Base-by-base conservation (phyloP, 176 grass and related monocot species). In the Eragrostis nindensis region DNA sequence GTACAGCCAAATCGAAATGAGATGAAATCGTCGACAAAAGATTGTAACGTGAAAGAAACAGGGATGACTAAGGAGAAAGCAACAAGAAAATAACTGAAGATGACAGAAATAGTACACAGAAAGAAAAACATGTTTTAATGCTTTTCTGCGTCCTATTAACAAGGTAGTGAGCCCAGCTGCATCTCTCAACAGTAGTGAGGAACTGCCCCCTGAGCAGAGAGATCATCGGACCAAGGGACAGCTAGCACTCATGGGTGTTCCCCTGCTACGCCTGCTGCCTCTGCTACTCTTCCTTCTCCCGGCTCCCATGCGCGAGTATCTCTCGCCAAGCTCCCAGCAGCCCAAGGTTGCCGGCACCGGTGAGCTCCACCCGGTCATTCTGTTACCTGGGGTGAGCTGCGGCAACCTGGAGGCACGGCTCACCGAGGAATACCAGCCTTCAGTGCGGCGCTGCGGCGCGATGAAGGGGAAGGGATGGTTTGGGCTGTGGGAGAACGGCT, bases 401-500 rank as follows among this genome's bases (percentile, higher is more conserved):
- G 5, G 36, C 53, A 11, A 59, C 21, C 32, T 59, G 32, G 72
- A 75, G 72, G 53, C 47, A 1, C 53, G 52, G 11, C 72, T 75
- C 53, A 75, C 53, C 6, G 72, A 75, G 0, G 19, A 19, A 3
- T 75, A 75, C 36, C 66, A 3, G 12, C 36, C 72, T 0, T 59
- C 53, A 6, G 6, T 15, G 19, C 36, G 52, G 1, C 52, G 6
- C 5, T 74, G 71, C 11, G 32, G 50, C 6, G 11, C 19, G 0
- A 41, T 75, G 72, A 75, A 59, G 12, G 36, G 72, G 11, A 75
- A 75, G 72, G 72, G 53, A 0, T 75, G 72, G 72, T 75, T 75
- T 11, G 32, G 11, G 36, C 52, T 75, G 6, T 75, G 32, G 72
- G 7, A 15, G 53, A 75, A 75, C 72, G 15, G 11, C 4, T 69